A percentile compares a stretch with the other conserved stretches of the same genome.
Evolutionary conservation across 805 yeast genomes (phyloP).

Genomic region (Debaryomyces maramus): DNA sequence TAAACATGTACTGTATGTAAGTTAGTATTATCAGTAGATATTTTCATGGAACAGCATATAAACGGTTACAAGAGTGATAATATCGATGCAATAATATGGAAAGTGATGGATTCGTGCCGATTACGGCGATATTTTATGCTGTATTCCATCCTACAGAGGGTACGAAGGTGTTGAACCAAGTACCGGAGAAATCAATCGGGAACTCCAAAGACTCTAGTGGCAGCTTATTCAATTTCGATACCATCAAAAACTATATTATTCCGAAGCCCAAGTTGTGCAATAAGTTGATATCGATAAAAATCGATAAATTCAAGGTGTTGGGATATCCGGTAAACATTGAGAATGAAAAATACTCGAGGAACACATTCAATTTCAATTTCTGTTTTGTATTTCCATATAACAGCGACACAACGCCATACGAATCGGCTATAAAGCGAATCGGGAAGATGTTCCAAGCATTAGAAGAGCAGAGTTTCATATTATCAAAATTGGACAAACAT

Average conservation of each 20-base stretch:
- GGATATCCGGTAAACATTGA: slow-evolving; percentile 89
- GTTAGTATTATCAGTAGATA: not conserved
- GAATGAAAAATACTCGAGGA: slow-evolving; percentile 77
- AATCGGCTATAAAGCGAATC: slow-evolving; percentile 76
- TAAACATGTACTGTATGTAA: too few species aligned
- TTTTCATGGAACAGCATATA: too few species aligned
- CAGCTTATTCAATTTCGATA: slow-evolving; percentile 69
- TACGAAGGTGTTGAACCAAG: slow-evolving; percentile 86
- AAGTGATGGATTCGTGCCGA: slow-evolving; percentile 78
- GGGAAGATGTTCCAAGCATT: slow-evolving; percentile 87
- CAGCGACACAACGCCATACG: slow-evolving; percentile 82
- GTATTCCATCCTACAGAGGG: slow-evolving; percentile 96
- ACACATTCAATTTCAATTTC: slow-evolving; percentile 89
- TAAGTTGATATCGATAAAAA: slow-evolving; percentile 70
- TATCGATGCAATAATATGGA: slow-evolving; percentile 25
- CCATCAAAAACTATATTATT: slow-evolving; percentile 84
- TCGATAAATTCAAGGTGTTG: slow-evolving; percentile 66
- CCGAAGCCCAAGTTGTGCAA: slow-evolving; percentile 94
- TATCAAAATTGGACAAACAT: slow-evolving; percentile 54
- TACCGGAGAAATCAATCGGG: slow-evolving; percentile 70
- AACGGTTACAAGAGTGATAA: too few species aligned
- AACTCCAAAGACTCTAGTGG: slow-evolving; percentile 22
- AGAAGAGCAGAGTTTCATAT: slow-evolving; percentile 81
- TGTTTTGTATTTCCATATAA: slow-evolving; percentile 87
- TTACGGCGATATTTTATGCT: slow-evolving; percentile 82